Percentiles rank a stretch among this genome's conserved stretches.
Evolutionary conservation across 768 basidiomycete species (phyloP).

Genomic region (Russula ochroleuca): DNA sequence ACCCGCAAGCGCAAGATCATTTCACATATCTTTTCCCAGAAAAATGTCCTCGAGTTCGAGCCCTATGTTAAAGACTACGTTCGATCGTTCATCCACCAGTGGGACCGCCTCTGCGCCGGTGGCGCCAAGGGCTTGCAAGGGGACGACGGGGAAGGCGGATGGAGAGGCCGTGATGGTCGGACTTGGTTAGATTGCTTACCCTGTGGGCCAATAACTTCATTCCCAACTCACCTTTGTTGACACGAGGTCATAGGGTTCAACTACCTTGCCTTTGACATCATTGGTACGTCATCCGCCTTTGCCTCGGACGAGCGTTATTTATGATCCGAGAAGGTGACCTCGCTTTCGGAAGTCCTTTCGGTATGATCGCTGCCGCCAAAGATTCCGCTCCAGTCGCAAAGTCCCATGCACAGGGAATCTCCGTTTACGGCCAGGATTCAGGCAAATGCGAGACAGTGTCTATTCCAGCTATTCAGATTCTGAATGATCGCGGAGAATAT

Average conservation of each 20-base stretch:
- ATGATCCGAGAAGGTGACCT: slow-evolving; percentile 45
- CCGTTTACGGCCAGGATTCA: slow-evolving; percentile 47
- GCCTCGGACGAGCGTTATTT: neutral
- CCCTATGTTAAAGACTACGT: slow-evolving; percentile 67
- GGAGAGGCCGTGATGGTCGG: slow-evolving; percentile 56
- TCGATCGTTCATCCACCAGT: slow-evolving; percentile 54
- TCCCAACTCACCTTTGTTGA: slow-evolving; percentile 14
- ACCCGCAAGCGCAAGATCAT: slow-evolving; percentile 88
- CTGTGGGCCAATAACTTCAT: slow-evolving; percentile 42
- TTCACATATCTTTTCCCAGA: slow-evolving; percentile 79
- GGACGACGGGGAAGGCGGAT: slow-evolving; percentile 50
- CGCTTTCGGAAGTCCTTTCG: slow-evolving; percentile 80
- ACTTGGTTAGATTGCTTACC: slow-evolving; percentile 74
- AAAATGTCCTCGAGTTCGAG: slow-evolving; percentile 83
- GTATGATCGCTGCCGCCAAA: slow-evolving; percentile 72
- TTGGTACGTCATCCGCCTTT: slow-evolving; percentile 41
- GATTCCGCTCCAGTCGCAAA: slow-evolving; percentile 68
- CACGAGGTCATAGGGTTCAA: slow-evolving; percentile 43
- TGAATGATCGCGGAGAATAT: slow-evolving; percentile 45
- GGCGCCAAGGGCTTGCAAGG: slow-evolving; percentile 52
- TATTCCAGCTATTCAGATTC: slow-evolving; percentile 76
- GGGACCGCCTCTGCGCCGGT: slow-evolving; percentile 58
- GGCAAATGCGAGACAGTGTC: slow-evolving; percentile 45
- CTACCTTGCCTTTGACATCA: slow-evolving; percentile 70
- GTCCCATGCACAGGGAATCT: slow-evolving; percentile 48